phyloP scores from a whole-genome alignment of 768 basidiomycete species.

The Rhodosporidiobolus sp. region DNA sequence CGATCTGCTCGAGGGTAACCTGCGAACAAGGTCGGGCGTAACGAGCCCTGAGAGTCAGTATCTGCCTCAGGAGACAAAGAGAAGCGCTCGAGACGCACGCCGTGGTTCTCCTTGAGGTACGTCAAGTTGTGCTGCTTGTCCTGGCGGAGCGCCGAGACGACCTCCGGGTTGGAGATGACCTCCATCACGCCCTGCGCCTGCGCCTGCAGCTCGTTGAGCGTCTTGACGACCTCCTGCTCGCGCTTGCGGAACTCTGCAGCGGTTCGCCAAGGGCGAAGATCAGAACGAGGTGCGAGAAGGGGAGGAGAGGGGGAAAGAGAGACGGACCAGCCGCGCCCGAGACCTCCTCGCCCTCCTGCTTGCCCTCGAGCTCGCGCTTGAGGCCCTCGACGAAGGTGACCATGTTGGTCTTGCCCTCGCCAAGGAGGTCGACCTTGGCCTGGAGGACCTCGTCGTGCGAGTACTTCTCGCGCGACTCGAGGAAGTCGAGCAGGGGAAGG shows the following conservation, averaged over 20 bases:
- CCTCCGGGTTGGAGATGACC: conserved; percentile 94
- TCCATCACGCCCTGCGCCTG: conserved; percentile 90
- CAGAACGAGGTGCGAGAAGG: background rate
- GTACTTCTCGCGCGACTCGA: conserved; percentile 71
- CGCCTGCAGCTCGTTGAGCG: conserved; percentile 76
- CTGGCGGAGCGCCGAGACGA: conserved; percentile 86
- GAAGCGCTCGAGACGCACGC: conserved; percentile 53
- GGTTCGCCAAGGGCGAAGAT: background rate
- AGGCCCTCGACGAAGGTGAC: conserved; percentile 84
- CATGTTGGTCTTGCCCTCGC: conserved; percentile 80
- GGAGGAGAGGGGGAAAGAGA: background rate
- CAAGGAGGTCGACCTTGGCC: conserved; percentile 93
- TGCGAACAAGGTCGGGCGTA: conserved; percentile 47
- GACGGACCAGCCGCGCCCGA: conserved; percentile 59
- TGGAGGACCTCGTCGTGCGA: conserved; percentile 71
- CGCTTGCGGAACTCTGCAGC: conserved; percentile 74
- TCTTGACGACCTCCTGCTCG: conserved; percentile 74
- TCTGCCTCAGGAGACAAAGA: background rate
- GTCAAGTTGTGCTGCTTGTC: conserved; percentile 96
- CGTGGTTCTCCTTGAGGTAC: conserved; percentile 88
- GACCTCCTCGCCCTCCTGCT: conserved; percentile 60
- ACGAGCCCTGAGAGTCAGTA: background rate
- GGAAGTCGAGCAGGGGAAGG: conserved; percentile 86
- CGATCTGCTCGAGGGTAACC: conserved; percentile 94
- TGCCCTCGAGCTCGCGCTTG: conserved; percentile 66